Conservation (phyloP, 306 rosid genomes). For the Cercis canadensis region DNA sequence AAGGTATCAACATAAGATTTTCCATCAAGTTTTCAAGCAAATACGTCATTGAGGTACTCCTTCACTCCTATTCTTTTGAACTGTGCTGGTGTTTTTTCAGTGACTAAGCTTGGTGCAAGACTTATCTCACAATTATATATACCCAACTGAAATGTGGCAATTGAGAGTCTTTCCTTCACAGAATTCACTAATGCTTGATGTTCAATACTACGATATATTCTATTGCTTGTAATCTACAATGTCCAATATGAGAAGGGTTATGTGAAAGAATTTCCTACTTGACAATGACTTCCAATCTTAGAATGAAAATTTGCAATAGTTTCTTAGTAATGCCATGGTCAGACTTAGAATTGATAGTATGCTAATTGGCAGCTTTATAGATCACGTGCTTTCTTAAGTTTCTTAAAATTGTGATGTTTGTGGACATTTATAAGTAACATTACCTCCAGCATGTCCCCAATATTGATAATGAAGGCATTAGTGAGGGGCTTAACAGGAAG, state of each 20-base stretch:
- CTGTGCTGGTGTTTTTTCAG: slow-evolving; percentile 32
- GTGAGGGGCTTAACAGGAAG: neutral
- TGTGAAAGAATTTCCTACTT: neutral
- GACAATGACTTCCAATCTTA: no score
- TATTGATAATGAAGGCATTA: no score
- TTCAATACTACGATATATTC: slow-evolving; percentile 39
- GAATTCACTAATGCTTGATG: slow-evolving; percentile 38
- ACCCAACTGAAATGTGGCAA: slow-evolving; percentile 28
- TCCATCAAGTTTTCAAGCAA: neutral
- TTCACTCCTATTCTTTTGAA: neutral
- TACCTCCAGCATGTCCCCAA: no score
- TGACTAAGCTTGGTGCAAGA: slow-evolving; percentile 33
- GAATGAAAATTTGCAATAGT: no score
- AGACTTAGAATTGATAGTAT: no score
- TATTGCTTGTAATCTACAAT: slow-evolving; percentile 37
- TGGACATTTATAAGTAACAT: neutral
- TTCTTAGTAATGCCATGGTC: neutral
- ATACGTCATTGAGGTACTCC: neutral
- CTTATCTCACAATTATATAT: slow-evolving; percentile 17
- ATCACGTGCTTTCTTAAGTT: no score
- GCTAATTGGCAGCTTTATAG: no score
- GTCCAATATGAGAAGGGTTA: neutral
- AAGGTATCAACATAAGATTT: neutral
- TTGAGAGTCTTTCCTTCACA: no score
- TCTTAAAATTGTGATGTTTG: no score